Base-by-base conservation (phyloP, 352 stramenopile species). In the Phytophthora agathidicida region DNA sequence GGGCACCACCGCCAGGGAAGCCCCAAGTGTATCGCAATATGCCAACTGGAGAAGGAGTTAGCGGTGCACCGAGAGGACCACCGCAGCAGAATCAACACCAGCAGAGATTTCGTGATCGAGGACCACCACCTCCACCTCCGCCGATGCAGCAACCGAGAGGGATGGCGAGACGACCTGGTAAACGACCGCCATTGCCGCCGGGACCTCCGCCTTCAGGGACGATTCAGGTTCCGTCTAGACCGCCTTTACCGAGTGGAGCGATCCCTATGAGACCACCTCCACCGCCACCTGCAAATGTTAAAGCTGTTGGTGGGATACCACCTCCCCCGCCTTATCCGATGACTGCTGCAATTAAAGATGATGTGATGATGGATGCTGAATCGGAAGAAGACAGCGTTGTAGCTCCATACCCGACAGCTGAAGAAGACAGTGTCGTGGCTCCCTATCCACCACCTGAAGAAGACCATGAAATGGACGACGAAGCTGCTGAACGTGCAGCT, bases 21-120 rank as follows among this genome's bases (percentile, higher is more conserved):
- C 80, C 83, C 6, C 80, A 93, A 26, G 75, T 68, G 66, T 93
- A 88, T 54, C 75, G 68, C 11, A 62, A 77, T 2, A 67, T 69
- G 26, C 64, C 74, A 9, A 35, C 62, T 36, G 42, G 24, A 11
- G 17, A 22, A 7, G 24, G 30, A n/a, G 11, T 30, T 31, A 17
- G 23, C 5, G 32, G 11, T 24, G 42, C 46, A 22, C 19, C 42
- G 9, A 53, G 51, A 45, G 53, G 59, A 19, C 51, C 20, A 48
- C 39, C 24, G 3, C 46, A 41, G 48, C 65, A 51, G 23, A 23
- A 62, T 16, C 19, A 35, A 9, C 53, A 46, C 17, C 65, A 70
- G 7, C 61, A 58, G 10, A 60, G 20, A 45, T 20, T 42, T 44
- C 43, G 33, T 23, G 43, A 31, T 11, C 33, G 48, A n/a, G 44